Conservation (phyloP, 495 filamentous ascomycete genomes). For the Melanomma pulvis-pyrius region DNA sequence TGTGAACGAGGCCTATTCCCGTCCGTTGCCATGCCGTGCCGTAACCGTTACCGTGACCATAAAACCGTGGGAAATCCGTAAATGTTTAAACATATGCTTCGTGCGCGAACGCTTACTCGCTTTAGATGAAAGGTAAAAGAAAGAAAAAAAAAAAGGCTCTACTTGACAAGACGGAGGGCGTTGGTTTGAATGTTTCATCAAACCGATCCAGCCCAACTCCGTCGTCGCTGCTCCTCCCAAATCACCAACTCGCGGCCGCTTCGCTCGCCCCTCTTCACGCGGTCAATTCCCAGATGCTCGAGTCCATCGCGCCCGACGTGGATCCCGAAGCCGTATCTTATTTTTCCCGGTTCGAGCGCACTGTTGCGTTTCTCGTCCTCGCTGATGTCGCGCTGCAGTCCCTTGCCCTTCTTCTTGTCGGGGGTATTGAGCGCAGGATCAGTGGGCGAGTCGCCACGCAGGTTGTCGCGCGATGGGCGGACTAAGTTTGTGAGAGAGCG, state of each 20-base stretch:
- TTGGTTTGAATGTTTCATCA: background rate
- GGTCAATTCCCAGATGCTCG: conserved; percentile 69
- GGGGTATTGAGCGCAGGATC: background rate
- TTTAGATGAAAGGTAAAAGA: background rate
- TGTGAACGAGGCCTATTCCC: too few species aligned
- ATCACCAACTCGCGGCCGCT: conserved; percentile 41
- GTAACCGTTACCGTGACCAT: background rate
- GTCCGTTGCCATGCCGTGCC: background rate
- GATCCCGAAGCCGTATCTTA: conserved; percentile 65
- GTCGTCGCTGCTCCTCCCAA: conserved; percentile 35
- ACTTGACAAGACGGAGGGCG: background rate
- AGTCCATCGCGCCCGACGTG: conserved; percentile 63
- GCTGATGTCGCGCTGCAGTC: background rate
- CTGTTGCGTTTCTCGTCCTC: conserved; percentile 18
- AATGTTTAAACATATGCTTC: background rate
- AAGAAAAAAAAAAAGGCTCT: background rate
- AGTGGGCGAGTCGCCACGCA: conserved; percentile 17
- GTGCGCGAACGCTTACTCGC: background rate
- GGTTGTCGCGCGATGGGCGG: conserved; percentile 23
- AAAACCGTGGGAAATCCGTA: background rate
- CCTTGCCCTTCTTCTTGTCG: conserved; percentile 45
- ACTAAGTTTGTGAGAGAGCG: conserved; percentile 23
- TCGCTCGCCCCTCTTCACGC: conserved; percentile 52
- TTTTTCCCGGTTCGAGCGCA: conserved; percentile 32
- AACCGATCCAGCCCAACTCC: conserved; percentile 14